A percentile compares a stretch with the other conserved stretches of the same genome.
Evolutionary conservation across 176 grass and related monocot genomes (phyloP).

Genomic region (Eragrostis curvula): DNA sequence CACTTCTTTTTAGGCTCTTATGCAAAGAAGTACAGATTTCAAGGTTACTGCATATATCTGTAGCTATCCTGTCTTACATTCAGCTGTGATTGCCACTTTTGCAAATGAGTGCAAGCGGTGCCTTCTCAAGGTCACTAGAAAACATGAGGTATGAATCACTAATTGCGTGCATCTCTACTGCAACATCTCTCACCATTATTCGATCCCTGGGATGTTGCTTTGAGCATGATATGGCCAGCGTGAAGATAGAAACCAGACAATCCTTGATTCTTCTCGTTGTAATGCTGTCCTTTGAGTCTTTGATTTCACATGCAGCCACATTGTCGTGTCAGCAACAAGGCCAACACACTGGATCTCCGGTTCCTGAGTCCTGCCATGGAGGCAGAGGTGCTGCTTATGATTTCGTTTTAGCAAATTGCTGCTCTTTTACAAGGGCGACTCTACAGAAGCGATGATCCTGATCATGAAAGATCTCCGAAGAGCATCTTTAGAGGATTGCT

Average conservation of each 20-base stretch:
- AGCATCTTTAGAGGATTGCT: too few relatives aligned
- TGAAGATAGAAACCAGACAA: conserved; percentile 4
- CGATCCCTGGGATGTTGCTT: conserved; percentile 12
- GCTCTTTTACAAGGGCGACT: too few relatives aligned
- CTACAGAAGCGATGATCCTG: too few relatives aligned
- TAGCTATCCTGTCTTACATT: background rate
- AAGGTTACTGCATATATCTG: background rate
- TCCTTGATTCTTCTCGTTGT: background rate
- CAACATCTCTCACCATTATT: background rate
- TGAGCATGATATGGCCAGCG: conserved; percentile 24
- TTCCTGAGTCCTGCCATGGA: too few relatives aligned
- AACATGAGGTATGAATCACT: background rate
- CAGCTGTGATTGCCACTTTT: background rate
- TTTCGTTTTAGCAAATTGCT: too few relatives aligned
- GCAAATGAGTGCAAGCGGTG: background rate
- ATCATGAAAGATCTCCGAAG: too few relatives aligned
- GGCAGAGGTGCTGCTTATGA: too few relatives aligned
- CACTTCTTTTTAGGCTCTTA: background rate
- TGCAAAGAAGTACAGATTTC: background rate
- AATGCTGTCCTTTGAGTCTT: background rate
- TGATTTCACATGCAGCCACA: background rate
- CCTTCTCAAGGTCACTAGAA: background rate
- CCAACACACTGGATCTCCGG: too few relatives aligned
- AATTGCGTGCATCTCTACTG: conserved; percentile 5
- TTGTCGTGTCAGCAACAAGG: background rate